A percentile compares a stretch with the other conserved stretches of the same genome.
phyloP scores from a whole-genome alignment of 768 basidiomycete species.

The Xerocomellus chrysenteron region DNA sequence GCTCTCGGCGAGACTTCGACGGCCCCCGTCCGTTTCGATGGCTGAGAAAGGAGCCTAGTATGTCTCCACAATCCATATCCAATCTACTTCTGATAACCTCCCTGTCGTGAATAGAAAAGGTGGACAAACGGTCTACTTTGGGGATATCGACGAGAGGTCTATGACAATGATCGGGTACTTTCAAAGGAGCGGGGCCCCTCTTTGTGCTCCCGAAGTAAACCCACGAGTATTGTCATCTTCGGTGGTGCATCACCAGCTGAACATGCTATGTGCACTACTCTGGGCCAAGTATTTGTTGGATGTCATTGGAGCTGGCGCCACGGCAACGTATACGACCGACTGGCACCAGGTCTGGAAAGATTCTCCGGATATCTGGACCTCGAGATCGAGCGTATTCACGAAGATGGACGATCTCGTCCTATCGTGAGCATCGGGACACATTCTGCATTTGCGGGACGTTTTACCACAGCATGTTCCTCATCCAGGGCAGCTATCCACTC shows the following conservation, averaged over 20 bases:
- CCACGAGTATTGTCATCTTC: conserved; percentile 15
- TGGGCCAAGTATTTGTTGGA: conserved; percentile 51
- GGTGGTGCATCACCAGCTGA: not conserved
- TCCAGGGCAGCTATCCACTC: no score
- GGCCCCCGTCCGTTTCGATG: conserved; percentile 60
- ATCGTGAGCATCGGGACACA: conserved; percentile 20
- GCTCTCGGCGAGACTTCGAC: conserved; percentile 79
- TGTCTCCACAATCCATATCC: no score
- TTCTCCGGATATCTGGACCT: conserved; percentile 41
- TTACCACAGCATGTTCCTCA: no score
- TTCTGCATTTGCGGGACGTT: conserved; percentile 36
- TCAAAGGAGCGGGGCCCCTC: conserved; percentile 20
- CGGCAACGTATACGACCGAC: conserved; percentile 41
- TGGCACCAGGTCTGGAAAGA: conserved; percentile 53
- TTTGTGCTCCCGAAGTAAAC: conserved; percentile 19
- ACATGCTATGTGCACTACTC: not conserved
- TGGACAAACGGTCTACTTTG: conserved; percentile 69
- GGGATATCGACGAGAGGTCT: conserved; percentile 35
- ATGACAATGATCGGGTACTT: conserved; percentile 23
- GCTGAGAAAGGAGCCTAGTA: conserved; percentile 58
- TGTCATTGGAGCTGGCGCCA: conserved; percentile 57
- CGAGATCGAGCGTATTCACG: conserved; percentile 45
- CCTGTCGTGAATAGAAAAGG: conserved; percentile 32
- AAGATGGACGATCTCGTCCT: conserved; percentile 31
- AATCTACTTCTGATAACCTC: no score